phyloP scores from a whole-genome alignment of 331 rosid genomes.

The Acacia pycnantha region DNA sequence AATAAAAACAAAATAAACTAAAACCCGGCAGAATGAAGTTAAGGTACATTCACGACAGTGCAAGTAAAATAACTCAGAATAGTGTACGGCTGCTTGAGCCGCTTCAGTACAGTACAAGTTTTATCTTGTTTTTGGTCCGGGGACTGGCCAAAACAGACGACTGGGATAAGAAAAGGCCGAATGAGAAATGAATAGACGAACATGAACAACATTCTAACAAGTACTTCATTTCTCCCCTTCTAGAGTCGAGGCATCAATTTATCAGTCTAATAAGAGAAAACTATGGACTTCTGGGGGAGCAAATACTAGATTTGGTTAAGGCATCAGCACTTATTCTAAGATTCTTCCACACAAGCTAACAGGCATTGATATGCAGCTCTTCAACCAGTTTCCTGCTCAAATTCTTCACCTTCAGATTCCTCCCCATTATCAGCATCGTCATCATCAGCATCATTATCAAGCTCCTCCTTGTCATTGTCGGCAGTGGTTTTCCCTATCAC shows the following conservation, averaged over 20 bases:
- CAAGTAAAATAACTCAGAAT: neutral
- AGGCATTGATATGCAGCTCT: conserved; percentile 20
- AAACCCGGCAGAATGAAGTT: neutral
- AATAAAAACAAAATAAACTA: neutral
- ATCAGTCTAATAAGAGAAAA: neutral
- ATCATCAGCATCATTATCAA: conserved; percentile 73
- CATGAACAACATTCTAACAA: neutral
- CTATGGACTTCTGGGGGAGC: neutral
- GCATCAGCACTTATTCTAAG: neutral
- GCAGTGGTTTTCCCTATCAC: conserved; percentile 72
- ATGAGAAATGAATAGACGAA: neutral
- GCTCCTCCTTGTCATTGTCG: conserved; percentile 84
- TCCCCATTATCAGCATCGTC: conserved; percentile 86
- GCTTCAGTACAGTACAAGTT: neutral
- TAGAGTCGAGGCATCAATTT: neutral
- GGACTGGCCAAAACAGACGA: neutral
- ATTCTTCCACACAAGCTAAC: neutral
- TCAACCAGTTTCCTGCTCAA: conserved; percentile 94
- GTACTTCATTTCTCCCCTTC: neutral
- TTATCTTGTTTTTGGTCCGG: neutral
- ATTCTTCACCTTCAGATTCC: conserved; percentile 90
- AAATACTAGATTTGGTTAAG: conserved; percentile 4
- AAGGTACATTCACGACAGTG: neutral
- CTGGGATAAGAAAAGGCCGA: neutral
- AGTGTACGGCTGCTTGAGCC: neutral